These are phyloP conservation scores for Yamadazyma diospyri DNA, from an alignment of 1,139 yeast species.

Conservation along the genomic window DNA sequence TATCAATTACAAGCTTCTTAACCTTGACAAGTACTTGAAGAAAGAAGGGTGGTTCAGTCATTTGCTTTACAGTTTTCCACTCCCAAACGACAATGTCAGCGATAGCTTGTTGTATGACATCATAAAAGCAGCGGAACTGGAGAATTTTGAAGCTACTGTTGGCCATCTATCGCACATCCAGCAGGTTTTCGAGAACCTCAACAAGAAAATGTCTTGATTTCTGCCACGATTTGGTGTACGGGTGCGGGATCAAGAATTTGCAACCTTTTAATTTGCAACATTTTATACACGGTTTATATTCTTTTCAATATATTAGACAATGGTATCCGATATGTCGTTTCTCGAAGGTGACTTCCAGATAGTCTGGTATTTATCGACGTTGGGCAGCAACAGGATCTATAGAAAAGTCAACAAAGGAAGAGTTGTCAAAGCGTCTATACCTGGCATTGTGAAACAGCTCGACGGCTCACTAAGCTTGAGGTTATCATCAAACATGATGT, in stretches of 20 bases:
- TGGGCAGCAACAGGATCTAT: slow-evolving; percentile 18
- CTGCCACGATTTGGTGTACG: not conserved
- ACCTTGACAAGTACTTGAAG: slow-evolving; percentile 39
- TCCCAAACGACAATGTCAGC: slow-evolving; percentile 9
- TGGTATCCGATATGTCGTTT: too few species aligned
- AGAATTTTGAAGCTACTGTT: slow-evolving; percentile 25
- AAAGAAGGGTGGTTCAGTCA: slow-evolving; percentile 23
- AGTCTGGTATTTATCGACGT: slow-evolving; percentile 11
- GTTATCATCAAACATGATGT: slow-evolving; percentile 44
- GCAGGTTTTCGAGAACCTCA: slow-evolving; percentile 32
- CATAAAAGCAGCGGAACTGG: slow-evolving; percentile 20
- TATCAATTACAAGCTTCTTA: slow-evolving; percentile 50
- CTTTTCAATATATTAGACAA: too few species aligned
- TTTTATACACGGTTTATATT: too few species aligned
- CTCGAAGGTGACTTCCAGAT: slow-evolving; percentile 10
- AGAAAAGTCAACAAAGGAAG: slow-evolving; percentile 22
- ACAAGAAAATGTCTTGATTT: slow-evolving; percentile 11
- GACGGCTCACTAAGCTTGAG: slow-evolving; percentile 17
- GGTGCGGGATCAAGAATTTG: slow-evolving; percentile 4
- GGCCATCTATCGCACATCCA: slow-evolving; percentile 29
- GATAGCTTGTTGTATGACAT: slow-evolving; percentile 20
- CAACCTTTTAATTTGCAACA: slow-evolving; percentile 5
- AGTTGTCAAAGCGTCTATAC: slow-evolving; percentile 43
- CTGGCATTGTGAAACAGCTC: slow-evolving; percentile 40
- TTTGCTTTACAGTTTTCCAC: slow-evolving; percentile 23